Evolutionary conservation across 2,329 filamentous ascomycete genomes (phyloP).

Genomic region (Cryphonectria radicalis): DNA sequence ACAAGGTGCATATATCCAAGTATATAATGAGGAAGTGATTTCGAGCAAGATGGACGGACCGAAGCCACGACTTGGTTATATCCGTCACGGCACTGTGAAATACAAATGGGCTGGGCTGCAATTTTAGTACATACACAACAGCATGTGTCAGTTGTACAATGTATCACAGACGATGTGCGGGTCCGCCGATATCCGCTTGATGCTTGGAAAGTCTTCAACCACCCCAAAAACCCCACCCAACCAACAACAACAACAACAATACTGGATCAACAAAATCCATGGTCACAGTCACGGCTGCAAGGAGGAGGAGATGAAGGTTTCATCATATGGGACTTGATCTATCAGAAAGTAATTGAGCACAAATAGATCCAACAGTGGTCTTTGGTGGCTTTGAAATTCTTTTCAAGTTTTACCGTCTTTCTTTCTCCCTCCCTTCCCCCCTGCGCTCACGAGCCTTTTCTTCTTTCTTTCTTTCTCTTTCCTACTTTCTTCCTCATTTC

Average conservation of each 20-base stretch:
- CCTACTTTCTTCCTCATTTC: too few species aligned
- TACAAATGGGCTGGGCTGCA: not conserved
- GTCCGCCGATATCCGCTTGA: conserved; percentile 12
- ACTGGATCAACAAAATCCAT: not conserved
- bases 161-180: conserved; percentile 6
- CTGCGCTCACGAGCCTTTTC: not conserved
- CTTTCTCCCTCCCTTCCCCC: too few species aligned
- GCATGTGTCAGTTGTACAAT: not conserved
- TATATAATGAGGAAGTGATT: not conserved
- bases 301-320: not conserved
- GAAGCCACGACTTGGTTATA: too few species aligned
- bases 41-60: not conserved
- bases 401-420: not conserved
- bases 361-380: not conserved
- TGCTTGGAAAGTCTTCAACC: conserved; percentile 8
- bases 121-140: not conserved
- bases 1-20: not conserved
- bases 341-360: not conserved
- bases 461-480: not conserved
- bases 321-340: not conserved
- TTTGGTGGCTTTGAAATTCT: not conserved
- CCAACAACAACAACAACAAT: not conserved
- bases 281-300: not conserved
- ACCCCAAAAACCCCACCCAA: not conserved
- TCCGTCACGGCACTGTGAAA: not conserved